Evolutionary conservation across 2,329 filamentous ascomycete species (phyloP), one percentile per base, ranked within the genome.

Genomic region (Blastomyces emzantsi): DNA sequence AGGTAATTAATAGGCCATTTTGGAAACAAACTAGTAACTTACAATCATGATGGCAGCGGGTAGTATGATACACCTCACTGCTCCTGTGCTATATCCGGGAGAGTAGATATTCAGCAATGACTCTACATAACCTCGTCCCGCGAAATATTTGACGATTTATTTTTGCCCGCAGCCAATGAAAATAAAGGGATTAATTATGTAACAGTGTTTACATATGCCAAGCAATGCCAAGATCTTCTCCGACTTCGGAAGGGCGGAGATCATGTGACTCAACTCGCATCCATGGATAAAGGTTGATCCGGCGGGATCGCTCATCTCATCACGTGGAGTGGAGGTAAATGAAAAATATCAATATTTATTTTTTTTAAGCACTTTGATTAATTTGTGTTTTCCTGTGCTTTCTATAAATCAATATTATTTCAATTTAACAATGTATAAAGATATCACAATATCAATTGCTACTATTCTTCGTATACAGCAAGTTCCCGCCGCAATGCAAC

Each of bases 31-130:
- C 28, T 30, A 22, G 25, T 19, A 30, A 54, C 28, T 22, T 54
- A 54, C 51, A 54, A 54, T 54, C 51, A 54, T 54, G 51, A 54
- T 54, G 51, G 51, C 51, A 54, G 51, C 11, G 22, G 22, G 25
- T 54, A 30, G 17, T 54, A 33, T 30, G 13, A 54, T 54, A 30
- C 15, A 28, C 25, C 51, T 19, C 25, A 28, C 51, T 28, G 51
- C 51, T 33, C 33, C 33, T 36, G 33, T 8, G 33, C 7, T 36
- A 8, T 36, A 36, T 36, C 33, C 8, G 7, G 33, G 33, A 7
- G 33, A 36, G 7, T 30, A 41, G 39, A 41, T 15, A 45, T 45
- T 3, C 15, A 36, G n/a, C 7, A 36, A 36, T 36, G 33, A 36
- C 33, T 36, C 33, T 11, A 1, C 9, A n/a, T n/a, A n/a, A n/a